Evolutionary conservation across 176 grass and related monocot species (phyloP).

Genomic region (Oryza meridionalis): DNA sequence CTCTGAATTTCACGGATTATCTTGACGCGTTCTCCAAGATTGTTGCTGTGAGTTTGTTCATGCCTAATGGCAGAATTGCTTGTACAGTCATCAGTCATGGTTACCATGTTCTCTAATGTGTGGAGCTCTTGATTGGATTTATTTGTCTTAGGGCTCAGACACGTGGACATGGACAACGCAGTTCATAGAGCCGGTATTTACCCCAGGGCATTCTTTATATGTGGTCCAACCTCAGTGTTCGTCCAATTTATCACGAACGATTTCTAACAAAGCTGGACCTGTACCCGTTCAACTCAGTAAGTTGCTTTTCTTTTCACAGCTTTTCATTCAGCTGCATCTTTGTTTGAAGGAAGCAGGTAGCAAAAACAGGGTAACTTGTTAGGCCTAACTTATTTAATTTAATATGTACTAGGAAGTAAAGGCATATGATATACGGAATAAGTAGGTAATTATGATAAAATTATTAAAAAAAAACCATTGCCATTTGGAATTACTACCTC

Average conservation of each 20-base stretch:
- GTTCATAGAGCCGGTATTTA: constrained; percentile 71
- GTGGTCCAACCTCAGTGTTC: constrained; percentile 56
- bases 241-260: constrained; percentile 39
- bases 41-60: constrained; percentile 61
- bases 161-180: constrained; percentile 49
- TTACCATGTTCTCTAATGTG: neutral
- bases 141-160: constrained; percentile 59
- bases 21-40: constrained; percentile 48
- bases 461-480: neutral
- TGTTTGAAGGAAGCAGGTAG: neutral
- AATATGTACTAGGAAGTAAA: constrained; percentile 2
- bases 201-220: constrained; percentile 61
- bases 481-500: constrained; percentile 6
- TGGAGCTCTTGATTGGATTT: constrained; percentile 5
- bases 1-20: constrained; percentile 68
- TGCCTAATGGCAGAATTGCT: neutral
- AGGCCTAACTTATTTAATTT: neutral
- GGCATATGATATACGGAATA: neutral
- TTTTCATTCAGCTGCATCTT: neutral
- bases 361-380: neutral
- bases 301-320: constrained; percentile 6
- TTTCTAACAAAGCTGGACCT: constrained; percentile 41
- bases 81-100: constrained; percentile 19
- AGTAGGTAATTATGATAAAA: neutral
- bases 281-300: constrained; percentile 53